Evolutionary conservation across 352 stramenopile genomes (phyloP).

Genomic region (Nannochloropsis limnetica): DNA sequence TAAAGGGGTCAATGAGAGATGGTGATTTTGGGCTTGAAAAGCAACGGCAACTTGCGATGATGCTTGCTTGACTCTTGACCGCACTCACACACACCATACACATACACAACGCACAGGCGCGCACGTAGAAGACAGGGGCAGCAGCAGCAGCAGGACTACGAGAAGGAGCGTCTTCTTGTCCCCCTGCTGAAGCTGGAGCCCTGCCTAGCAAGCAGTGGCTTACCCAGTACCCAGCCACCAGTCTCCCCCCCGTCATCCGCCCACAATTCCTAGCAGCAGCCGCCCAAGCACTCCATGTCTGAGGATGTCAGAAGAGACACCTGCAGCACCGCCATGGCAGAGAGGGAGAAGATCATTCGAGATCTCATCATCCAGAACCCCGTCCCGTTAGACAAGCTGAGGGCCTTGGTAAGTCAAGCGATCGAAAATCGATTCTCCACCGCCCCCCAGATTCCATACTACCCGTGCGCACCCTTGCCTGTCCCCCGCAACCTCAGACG

Average conservation of each 20-base stretch:
- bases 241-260: neutral
- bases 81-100: neutral
- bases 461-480: neutral
- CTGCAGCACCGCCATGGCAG: neutral
- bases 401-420: neutral
- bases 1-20: neutral
- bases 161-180: neutral
- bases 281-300: conserved; percentile 1
- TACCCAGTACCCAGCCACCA: neutral
- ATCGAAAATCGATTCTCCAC: neutral
- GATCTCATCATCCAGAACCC: conserved; percentile 12
- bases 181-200: neutral
- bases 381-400: neutral
- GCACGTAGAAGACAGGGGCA: neutral
- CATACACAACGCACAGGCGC: neutral
- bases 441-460: neutral
- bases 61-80: too few relatives aligned
- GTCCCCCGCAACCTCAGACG: neutral
- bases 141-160: neutral
- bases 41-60: too few relatives aligned
- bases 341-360: neutral
- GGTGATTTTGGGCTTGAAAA: too few relatives aligned
- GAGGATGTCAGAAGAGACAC: neutral
- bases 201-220: neutral
- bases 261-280: neutral